Percentiles rank a stretch among this genome's conserved stretches.
phyloP scores from a whole-genome alignment of 1,284 basidiomycete species.

The Ustilago tritici region DNA sequence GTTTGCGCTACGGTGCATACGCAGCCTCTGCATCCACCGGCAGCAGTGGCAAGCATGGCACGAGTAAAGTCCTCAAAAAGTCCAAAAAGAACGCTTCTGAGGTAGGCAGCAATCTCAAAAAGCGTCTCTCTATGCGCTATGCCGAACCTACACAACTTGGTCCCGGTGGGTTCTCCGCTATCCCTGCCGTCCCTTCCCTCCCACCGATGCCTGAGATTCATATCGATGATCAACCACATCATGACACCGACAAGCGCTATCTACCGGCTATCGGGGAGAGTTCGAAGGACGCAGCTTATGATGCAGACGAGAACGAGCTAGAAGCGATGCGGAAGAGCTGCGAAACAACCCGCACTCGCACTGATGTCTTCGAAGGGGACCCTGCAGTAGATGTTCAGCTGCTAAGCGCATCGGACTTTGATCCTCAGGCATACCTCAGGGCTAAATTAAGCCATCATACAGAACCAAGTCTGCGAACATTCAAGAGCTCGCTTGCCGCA shows the following conservation, averaged over 20 bases:
- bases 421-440: constrained; percentile 62
- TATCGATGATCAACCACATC: constrained; percentile 31
- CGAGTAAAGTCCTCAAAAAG: constrained; percentile 38
- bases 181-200: constrained; percentile 44
- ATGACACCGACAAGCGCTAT: constrained; percentile 9
- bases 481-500: constrained; percentile 44
- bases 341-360: constrained; percentile 22
- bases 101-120: constrained; percentile 66
- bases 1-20: constrained; percentile 6
- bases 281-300: constrained; percentile 36
- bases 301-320: constrained; percentile 35
- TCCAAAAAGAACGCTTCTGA: constrained; percentile 55
- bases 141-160: constrained; percentile 61
- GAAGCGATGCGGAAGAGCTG: constrained; percentile 31
- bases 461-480: constrained; percentile 53
- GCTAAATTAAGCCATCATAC: constrained; percentile 58
- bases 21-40: neutral
- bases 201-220: constrained; percentile 42
- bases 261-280: constrained; percentile 40
- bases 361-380: constrained; percentile 43
- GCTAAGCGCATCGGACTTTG: constrained; percentile 60
- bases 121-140: constrained; percentile 68
- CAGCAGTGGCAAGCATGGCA: constrained; percentile 1
- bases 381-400: constrained; percentile 59
- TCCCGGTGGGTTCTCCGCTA: constrained; percentile 53